Percentiles rank a stretch among this genome's conserved stretches.
These are phyloP conservation scores for Hymenochaete sp. DNA, from an alignment of 1,284 basidiomycete genomes.

Conservation along the genomic window DNA sequence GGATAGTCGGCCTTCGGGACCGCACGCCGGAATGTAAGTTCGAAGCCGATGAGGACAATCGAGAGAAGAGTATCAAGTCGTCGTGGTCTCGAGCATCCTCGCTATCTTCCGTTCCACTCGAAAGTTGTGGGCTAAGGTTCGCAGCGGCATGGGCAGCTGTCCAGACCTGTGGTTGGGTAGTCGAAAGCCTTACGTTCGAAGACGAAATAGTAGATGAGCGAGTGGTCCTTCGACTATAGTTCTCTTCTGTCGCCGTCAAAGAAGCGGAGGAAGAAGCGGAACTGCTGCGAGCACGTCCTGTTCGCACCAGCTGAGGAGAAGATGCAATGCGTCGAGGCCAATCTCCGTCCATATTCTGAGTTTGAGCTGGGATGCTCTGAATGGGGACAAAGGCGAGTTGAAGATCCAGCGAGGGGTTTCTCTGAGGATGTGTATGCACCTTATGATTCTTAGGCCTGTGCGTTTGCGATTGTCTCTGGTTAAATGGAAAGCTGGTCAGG, in stretches of 20 bases:
- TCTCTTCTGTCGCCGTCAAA: conserved; percentile 15
- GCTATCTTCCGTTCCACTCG: not conserved
- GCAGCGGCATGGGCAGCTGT: not conserved
- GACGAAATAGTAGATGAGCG: not conserved
- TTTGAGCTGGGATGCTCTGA: not conserved
- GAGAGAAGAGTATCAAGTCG: conserved; percentile 12
- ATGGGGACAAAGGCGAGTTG: not conserved
- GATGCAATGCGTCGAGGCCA: conserved; percentile 8
- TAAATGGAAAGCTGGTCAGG: too few species aligned
- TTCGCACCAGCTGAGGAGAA: conserved; percentile 13
- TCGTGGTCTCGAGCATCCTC: conserved; percentile 11
- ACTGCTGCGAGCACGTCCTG: conserved; percentile 12
- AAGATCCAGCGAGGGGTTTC: not conserved
- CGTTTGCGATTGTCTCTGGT: too few species aligned
- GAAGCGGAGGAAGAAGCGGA: conserved; percentile 16
- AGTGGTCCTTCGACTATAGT: conserved; percentile 1
- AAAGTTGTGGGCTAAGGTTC: not conserved
- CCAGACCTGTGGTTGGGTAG: not conserved
- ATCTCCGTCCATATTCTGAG: not conserved
- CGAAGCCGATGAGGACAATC: conserved; percentile 1
- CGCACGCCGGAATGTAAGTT: not conserved
- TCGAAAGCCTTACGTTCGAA: not conserved
- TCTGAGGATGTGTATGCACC: not conserved
- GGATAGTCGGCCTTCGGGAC: not conserved
- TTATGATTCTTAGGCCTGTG: too few species aligned